Base-by-base conservation (phyloP, 306 rosid genomes). In the Carpinus fangiana region DNA sequence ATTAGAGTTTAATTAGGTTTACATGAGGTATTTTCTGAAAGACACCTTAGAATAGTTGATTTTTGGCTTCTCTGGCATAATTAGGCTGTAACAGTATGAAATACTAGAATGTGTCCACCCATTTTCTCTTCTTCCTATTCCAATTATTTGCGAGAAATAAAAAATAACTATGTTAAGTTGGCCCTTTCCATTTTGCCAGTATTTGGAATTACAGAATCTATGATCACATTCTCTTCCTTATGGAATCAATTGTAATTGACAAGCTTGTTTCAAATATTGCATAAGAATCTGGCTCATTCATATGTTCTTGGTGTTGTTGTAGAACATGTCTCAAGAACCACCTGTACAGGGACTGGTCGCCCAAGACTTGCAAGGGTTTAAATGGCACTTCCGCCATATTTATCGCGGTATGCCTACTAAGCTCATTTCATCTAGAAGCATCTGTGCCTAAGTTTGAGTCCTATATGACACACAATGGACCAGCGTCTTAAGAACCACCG, bases 311-410 rank as follows among this genome's bases (percentile, higher is more conserved):
- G 80, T 76, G 72, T 78, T 76, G 26, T 86, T 78, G 72, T 82
- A 93, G 97, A 87, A 93, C 53, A 85, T 85, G 90, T 85, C 87
- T 28, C 90, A 73, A 68, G 73, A 79, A 54, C 77, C 89, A 66
- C 94, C 97, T 7, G 67, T 74, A 21, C 91, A 89, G 67, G 93
- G 86, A 41, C 77, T 93, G 59, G 85, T 81, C 56, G 87, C 84
- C 12, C 86, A 76, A 76, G 97, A 93, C 89, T 23, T 93, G 90
- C 92, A 90, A 51, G 97, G 92, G 21, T 47, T n/a, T 60, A 74
- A 86, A 18, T 93, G 97, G 97, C 82, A 51, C 74, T 88, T 90
- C 81, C 90, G 94, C 1, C 97, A 90, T 74, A 88, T 85, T 65
- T 90, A 43, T 75, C 87, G 90, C 1, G 92, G 97, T 93, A 83